These are phyloP conservation scores for Sophora flavescens DNA, from an alignment of 306 rosid species.

Conservation along the genomic window DNA sequence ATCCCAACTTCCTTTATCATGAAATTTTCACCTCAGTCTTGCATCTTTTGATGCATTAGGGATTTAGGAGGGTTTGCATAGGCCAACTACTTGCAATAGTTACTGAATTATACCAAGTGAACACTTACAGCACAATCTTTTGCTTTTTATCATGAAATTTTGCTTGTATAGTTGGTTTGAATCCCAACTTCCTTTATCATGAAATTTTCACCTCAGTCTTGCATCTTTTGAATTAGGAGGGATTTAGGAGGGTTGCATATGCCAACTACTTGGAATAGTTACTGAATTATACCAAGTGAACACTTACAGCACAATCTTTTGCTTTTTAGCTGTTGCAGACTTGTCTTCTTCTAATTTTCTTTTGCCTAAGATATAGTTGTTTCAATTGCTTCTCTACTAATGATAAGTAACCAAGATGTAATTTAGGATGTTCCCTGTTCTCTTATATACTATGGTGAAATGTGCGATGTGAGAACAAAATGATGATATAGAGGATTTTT, in stretches of 20 bases:
- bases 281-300: slow-evolving; percentile 10
- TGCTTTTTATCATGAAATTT: neutral
- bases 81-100: neutral
- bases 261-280: slow-evolving; percentile 1
- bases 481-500: slow-evolving; percentile 28
- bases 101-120: slow-evolving; percentile 8
- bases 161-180: slow-evolving; percentile 17
- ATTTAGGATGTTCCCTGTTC: slow-evolving; percentile 23
- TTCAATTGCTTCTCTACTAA: slow-evolving; percentile 24
- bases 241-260: neutral
- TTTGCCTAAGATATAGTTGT: slow-evolving; percentile 17
- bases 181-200: neutral
- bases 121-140: neutral
- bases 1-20: neutral
- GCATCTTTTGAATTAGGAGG: slow-evolving; percentile 1
- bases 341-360: neutral
- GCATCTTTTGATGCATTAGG: slow-evolving; percentile 17
- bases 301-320: neutral
- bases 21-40: neutral
- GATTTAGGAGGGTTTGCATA: neutral
- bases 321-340: slow-evolving; percentile 1
- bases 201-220: neutral
- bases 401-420: slow-evolving; percentile 31
- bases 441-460: slow-evolving; percentile 30
- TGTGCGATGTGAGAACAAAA: slow-evolving; percentile 12